Percentiles rank a stretch among this genome's conserved stretches.
Conservation (phyloP, 2,329 filamentous ascomycete species). For the Phyllosticta citriasiana region DNA sequence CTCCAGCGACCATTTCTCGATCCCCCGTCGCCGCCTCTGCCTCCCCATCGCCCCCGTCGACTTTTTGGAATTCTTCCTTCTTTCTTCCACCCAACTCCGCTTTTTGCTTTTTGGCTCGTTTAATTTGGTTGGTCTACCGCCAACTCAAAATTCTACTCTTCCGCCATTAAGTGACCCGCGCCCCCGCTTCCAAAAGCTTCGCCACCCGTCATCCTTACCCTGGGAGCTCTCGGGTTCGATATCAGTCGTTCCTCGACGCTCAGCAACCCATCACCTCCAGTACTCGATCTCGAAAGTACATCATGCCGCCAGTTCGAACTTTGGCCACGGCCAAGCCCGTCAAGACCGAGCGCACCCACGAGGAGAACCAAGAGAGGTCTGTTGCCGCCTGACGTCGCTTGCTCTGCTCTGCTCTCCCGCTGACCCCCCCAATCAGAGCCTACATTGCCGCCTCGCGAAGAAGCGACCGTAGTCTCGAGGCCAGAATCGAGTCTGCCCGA, state of each 20-base stretch:
- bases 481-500: constrained; percentile 75
- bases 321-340: constrained; percentile 29
- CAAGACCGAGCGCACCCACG: constrained; percentile 65
- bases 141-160: not conserved
- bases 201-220: not conserved
- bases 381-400: constrained; percentile 1
- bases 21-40: not conserved
- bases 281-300: not conserved
- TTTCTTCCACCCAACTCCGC: not conserved
- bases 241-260: constrained; percentile 11
- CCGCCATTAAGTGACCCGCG: constrained; percentile 1
- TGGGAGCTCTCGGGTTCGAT: constrained; percentile 10
- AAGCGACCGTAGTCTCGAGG: constrained; percentile 78
- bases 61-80: not conserved
- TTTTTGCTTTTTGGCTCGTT: constrained; percentile 7
- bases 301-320: constrained; percentile 29
- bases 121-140: constrained; percentile 5
- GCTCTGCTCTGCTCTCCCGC: constrained; percentile 4
- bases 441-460: constrained; percentile 87
- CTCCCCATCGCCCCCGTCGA: not conserved
- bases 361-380: constrained; percentile 68
- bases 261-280: not conserved
- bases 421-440: constrained; percentile 44
- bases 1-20: not conserved
- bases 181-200: constrained; percentile 4